Percentiles rank a stretch among this genome's conserved stretches.
Evolutionary conservation across 768 basidiomycete genomes (phyloP).

Genomic region (Russula earlei): DNA sequence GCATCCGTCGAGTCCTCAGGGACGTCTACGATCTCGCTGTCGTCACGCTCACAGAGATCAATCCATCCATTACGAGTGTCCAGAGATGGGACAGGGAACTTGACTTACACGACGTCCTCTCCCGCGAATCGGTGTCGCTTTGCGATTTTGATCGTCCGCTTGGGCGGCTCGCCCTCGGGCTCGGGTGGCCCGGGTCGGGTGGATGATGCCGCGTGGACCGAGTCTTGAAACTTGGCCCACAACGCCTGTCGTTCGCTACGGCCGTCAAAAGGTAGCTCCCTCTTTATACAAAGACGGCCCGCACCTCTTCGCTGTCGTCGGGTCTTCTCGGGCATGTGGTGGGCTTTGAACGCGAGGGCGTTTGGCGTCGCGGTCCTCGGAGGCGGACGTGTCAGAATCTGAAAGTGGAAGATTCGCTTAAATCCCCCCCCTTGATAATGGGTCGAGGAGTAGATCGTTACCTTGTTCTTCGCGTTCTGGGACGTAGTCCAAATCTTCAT

Average conservation of each 20-base stretch:
- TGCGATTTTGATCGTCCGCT: constrained; percentile 52
- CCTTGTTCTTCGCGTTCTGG: constrained; percentile 38
- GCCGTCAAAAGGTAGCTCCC: too few species aligned
- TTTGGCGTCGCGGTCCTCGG: constrained; percentile 32
- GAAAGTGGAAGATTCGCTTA: neutral
- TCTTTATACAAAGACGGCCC: neutral
- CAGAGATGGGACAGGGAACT: neutral
- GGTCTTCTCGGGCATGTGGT: constrained; percentile 27
- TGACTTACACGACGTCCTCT: constrained; percentile 59
- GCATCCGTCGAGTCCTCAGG: constrained; percentile 66
- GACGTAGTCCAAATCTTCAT: constrained; percentile 63
- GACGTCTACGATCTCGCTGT: constrained; percentile 68
- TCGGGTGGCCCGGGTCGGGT: constrained; percentile 5
- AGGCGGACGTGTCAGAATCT: constrained; percentile 34
- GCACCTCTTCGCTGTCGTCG: constrained; percentile 36
- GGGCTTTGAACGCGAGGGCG: constrained; percentile 26
- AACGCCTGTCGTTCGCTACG: constrained; percentile 50
- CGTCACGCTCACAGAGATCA: constrained; percentile 9
- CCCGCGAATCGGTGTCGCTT: constrained; percentile 70
- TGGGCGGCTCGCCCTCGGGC: constrained; percentile 21
- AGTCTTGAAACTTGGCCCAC: constrained; percentile 63
- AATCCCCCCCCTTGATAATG: too few species aligned
- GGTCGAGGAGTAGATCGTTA: neutral
- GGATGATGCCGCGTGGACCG: constrained; percentile 32
- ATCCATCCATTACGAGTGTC: neutral